These are phyloP conservation scores for Podospora anserina DNA, from an alignment of 495 filamentous ascomycete species.

Conservation along the genomic window DNA sequence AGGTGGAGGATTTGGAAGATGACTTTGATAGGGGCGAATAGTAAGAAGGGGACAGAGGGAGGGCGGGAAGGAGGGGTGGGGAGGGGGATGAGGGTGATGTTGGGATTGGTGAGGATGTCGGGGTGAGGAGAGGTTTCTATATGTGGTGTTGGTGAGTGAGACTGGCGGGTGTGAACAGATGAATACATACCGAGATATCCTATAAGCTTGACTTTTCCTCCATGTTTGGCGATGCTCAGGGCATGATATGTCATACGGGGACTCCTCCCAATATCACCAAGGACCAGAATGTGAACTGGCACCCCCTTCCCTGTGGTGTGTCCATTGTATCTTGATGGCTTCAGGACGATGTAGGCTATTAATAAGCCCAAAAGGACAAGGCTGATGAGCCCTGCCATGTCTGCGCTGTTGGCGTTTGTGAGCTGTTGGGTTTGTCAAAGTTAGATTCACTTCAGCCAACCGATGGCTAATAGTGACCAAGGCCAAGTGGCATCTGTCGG, in stretches of 20 bases:
- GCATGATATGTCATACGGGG: constrained; percentile 99
- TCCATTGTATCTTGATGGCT: background rate
- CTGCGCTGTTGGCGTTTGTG: background rate
- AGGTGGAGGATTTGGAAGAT: constrained; percentile 72
- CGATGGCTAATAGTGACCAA: background rate
- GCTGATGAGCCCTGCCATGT: constrained; percentile 2
- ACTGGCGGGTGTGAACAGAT: background rate
- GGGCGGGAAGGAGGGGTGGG: constrained; percentile 33
- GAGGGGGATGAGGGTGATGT: constrained; percentile 54
- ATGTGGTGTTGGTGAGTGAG: constrained; percentile 10
- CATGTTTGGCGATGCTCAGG: constrained; percentile 81
- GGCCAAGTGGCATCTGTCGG: background rate
- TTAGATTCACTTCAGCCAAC: background rate
- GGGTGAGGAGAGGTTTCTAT: constrained; percentile 61
- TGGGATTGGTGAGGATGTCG: constrained; percentile 60
- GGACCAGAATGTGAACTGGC: constrained; percentile 79
- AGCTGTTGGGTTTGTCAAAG: background rate
- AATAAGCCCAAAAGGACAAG: background rate
- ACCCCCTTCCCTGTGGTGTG: constrained; percentile 15
- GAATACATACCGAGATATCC: constrained; percentile 71
- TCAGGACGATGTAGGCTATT: background rate
- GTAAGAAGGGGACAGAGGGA: constrained; percentile 52
- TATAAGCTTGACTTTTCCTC: constrained; percentile 76
- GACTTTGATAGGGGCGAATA: constrained; percentile 83
- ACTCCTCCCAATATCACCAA: constrained; percentile 95